Evolutionary conservation across 1,284 basidiomycete species (phyloP).

Genomic region (Meripilus lineatus): DNA sequence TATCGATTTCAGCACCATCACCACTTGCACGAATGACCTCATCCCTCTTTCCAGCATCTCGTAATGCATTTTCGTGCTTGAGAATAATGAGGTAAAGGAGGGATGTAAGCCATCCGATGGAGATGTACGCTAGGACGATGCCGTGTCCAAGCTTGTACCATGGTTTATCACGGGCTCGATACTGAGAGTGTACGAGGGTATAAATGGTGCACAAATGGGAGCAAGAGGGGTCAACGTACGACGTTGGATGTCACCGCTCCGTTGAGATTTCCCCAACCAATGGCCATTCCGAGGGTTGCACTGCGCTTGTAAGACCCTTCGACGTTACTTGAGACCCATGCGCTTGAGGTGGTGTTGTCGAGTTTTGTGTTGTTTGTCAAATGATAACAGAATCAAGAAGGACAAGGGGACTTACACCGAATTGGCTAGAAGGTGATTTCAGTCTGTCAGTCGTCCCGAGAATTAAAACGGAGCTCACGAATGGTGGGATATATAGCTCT

Average conservation of each 20-base stretch:
- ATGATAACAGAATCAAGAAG: background rate
- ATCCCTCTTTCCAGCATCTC: constrained; percentile 60
- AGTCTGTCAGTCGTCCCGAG: background rate
- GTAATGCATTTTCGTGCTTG: constrained; percentile 53
- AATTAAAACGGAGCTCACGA: constrained; percentile 28
- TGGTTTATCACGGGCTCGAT: constrained; percentile 60
- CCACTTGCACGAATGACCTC: constrained; percentile 64
- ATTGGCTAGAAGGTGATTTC: constrained; percentile 30
- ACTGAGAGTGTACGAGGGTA: constrained; percentile 32
- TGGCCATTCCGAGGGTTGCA: constrained; percentile 66
- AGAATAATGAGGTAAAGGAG: constrained; percentile 42
- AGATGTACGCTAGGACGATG: constrained; percentile 68
- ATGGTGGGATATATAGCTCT: constrained; percentile 45
- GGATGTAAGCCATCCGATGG: constrained; percentile 53
- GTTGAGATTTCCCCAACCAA: constrained; percentile 65
- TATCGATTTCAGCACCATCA: background rate
- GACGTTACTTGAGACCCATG: constrained; percentile 47
- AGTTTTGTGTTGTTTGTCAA: background rate
- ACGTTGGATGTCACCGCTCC: constrained; percentile 70
- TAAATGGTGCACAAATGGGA: background rate
- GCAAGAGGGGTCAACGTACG: constrained; percentile 32
- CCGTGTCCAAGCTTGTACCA: constrained; percentile 68
- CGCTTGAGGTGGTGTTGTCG: constrained; percentile 21
- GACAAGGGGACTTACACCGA: constrained; percentile 35
- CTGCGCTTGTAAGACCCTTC: constrained; percentile 72